phyloP scores from a whole-genome alignment of 306 rosid genomes.

The Calophaca sinica region DNA sequence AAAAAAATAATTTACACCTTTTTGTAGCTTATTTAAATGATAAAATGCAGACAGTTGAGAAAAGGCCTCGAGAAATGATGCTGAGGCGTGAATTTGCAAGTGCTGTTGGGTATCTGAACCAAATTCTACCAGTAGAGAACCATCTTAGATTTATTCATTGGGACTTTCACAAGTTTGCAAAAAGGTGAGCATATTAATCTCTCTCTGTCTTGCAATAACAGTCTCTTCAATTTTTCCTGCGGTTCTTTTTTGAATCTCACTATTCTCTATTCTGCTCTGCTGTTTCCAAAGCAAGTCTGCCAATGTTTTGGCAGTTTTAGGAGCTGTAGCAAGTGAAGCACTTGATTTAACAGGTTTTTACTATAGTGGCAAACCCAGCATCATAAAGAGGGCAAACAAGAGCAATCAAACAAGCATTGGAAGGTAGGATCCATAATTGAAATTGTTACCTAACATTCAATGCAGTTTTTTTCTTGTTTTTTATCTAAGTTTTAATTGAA shows the following conservation, averaged over 20 bases:
- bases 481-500: slow-evolving; percentile 12
- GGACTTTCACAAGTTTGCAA: slow-evolving; percentile 99
- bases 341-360: slow-evolving; percentile 89
- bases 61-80: slow-evolving; percentile 99
- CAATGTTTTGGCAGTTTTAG: slow-evolving; percentile 93
- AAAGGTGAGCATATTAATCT: slow-evolving; percentile 60
- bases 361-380: slow-evolving; percentile 83
- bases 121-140: slow-evolving; percentile 71
- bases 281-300: slow-evolving; percentile 87
- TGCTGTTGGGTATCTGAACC: slow-evolving; percentile 95
- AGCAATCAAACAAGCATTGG: slow-evolving; percentile 69
- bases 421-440: slow-evolving; percentile 56
- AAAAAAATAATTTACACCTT: slow-evolving; percentile 4
- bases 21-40: slow-evolving; percentile 46
- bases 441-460: slow-evolving; percentile 21
- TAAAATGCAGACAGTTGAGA: slow-evolving; percentile 82
- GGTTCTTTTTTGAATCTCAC: slow-evolving; percentile 45
- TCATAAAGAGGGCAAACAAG: slow-evolving; percentile 65
- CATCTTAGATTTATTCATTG: slow-evolving; percentile 93
- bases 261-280: slow-evolving; percentile 47
- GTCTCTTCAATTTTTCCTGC: background rate
- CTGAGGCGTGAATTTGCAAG: slow-evolving; percentile 91
- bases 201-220: background rate
- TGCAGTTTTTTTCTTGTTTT: slow-evolving; percentile 6
- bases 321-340: slow-evolving; percentile 91